A percentile compares a stretch with the other conserved stretches of the same genome.
These are phyloP conservation scores for Thalassiosira profunda DNA, from an alignment of 108 stramenopile genomes.

Conservation along the genomic window DNA sequence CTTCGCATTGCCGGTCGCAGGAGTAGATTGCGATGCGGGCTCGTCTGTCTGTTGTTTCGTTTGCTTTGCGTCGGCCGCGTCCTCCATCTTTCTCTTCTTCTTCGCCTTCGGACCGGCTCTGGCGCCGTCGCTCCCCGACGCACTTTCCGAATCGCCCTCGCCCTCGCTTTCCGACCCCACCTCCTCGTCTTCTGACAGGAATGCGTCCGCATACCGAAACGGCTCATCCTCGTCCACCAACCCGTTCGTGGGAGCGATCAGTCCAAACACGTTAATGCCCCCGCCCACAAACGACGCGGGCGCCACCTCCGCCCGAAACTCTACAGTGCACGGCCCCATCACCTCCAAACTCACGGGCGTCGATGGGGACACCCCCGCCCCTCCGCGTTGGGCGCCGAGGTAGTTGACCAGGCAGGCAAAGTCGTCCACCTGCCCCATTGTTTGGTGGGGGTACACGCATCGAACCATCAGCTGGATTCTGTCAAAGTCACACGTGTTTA, in stretches of 20 bases:
- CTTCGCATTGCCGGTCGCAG: slow-evolving; percentile 1
- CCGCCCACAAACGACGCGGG: not conserved
- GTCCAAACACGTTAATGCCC: slow-evolving; percentile 43
- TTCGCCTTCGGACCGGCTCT: not conserved
- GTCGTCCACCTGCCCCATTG: not conserved
- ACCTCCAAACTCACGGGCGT: slow-evolving; percentile 24
- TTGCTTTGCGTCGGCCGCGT: not conserved
- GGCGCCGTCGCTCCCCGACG: not conserved
- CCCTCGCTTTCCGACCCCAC: not conserved
- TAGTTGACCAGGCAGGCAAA: slow-evolving; percentile 27
- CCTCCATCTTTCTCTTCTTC: slow-evolving; percentile 5
- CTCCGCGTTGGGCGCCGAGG: not conserved
- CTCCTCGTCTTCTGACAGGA: slow-evolving; percentile 2
- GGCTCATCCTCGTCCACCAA: slow-evolving; percentile 2
- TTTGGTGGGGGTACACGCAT: slow-evolving; percentile 4
- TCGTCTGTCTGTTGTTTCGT: not conserved
- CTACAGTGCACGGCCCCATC: slow-evolving; percentile 32
- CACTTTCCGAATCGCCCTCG: not conserved
- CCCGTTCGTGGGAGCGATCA: slow-evolving; percentile 7
- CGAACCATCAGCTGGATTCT: slow-evolving; percentile 15
- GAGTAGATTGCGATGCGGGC: not conserved
- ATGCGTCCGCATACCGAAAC: not conserved
- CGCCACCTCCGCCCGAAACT: slow-evolving; percentile 8
- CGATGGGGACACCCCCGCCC: slow-evolving; percentile 7
- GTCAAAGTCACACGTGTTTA: not conserved